These are phyloP conservation scores for Fusarium sarcochroum DNA, from an alignment of 2,329 filamentous ascomycete genomes.

Conservation along the genomic window DNA sequence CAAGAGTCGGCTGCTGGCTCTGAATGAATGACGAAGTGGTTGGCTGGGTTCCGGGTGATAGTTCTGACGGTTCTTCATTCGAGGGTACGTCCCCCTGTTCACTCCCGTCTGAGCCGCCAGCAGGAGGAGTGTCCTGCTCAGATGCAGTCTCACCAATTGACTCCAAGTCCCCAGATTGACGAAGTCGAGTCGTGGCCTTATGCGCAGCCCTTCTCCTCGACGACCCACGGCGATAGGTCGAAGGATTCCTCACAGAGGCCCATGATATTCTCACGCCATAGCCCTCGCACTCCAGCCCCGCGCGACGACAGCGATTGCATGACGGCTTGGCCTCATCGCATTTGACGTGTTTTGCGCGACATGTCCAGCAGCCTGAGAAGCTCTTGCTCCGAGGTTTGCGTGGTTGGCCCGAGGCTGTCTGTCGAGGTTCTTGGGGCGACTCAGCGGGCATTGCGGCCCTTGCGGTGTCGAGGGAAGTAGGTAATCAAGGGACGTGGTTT, in stretches of 20 bases:
- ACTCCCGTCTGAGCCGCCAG: background rate
- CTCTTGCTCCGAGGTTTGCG: conserved; percentile 46
- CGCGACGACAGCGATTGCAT: conserved; percentile 41
- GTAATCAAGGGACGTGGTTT: background rate
- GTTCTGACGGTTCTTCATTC: background rate
- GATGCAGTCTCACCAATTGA: background rate
- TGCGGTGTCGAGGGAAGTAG: background rate
- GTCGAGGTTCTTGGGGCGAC: conserved; percentile 7
- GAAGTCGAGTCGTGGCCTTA: conserved; percentile 6
- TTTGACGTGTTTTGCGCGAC: conserved; percentile 47
- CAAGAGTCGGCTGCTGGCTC: background rate
- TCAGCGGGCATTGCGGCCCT: conserved; percentile 27
- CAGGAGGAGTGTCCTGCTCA: background rate
- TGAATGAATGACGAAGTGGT: background rate
- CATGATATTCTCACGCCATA: conserved; percentile 45
- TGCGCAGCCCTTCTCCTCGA: conserved; percentile 24
- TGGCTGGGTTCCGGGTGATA: background rate
- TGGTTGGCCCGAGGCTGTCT: conserved; percentile 29
- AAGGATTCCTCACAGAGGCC: conserved; percentile 44
- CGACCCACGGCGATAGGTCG: conserved; percentile 33
- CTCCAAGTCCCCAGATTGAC: conserved; percentile 2
- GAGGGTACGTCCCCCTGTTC: background rate
- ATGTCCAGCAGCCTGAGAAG: conserved; percentile 48
- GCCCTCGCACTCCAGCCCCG: conserved; percentile 40
- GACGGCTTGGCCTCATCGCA: conserved; percentile 41